phyloP scores from a whole-genome alignment of 768 basidiomycete genomes.

The Serendipita indica region DNA sequence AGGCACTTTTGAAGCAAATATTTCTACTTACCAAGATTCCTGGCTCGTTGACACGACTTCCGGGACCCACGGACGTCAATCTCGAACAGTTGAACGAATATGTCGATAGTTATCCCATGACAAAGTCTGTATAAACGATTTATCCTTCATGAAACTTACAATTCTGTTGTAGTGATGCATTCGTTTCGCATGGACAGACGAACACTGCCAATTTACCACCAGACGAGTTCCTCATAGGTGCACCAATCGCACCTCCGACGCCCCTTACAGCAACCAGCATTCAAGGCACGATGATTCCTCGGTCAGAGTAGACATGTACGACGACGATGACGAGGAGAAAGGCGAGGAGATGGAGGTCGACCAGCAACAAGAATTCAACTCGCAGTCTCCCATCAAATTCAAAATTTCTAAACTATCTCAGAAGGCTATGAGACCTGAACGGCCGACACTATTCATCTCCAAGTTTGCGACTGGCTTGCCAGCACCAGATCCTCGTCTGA shows the following conservation, averaged over 20 bases:
- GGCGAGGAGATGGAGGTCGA: conserved; percentile 11
- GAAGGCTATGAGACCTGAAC: neutral
- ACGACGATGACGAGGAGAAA: neutral
- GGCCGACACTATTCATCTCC: conserved; percentile 1
- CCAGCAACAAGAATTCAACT: neutral
- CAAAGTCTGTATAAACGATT: neutral
- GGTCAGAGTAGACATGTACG: neutral
- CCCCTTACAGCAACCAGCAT: neutral
- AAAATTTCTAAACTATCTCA: neutral
- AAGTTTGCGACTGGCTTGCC: neutral
- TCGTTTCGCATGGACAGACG: neutral
- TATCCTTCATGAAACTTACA: neutral
- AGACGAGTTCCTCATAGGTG: neutral
- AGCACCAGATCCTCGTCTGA: neutral
- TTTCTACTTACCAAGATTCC: neutral
- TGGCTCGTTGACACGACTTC: neutral
- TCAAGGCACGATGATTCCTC: neutral
- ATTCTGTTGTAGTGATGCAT: neutral
- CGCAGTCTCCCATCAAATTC: neutral
- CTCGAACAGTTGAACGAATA: neutral
- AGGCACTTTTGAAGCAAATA: neutral
- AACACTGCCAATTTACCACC: neutral
- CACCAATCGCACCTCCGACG: neutral
- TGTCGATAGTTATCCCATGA: conserved; percentile 1
- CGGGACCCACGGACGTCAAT: neutral